These are phyloP conservation scores for Pythium chondricola DNA, from an alignment of 352 stramenopile genomes.

Conservation along the genomic window DNA sequence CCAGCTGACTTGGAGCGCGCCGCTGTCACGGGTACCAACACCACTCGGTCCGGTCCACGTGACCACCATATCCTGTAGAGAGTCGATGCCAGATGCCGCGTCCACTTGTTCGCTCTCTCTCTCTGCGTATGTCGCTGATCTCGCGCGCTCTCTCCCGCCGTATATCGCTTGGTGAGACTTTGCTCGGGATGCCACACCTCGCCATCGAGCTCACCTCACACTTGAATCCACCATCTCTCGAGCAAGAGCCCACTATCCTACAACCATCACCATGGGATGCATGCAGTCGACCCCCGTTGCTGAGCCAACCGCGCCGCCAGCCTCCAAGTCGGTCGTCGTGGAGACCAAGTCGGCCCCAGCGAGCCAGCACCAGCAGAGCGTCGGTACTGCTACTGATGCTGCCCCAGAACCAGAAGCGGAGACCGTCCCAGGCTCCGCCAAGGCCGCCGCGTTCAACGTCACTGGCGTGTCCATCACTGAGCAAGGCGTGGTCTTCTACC, in stretches of 20 bases:
- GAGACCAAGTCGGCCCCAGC: slow-evolving; percentile 31
- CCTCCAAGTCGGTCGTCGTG: slow-evolving; percentile 5
- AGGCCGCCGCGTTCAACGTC: slow-evolving; percentile 20
- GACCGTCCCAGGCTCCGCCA: not conserved
- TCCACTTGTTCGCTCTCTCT: too few relatives aligned
- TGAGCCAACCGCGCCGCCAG: slow-evolving; percentile 20
- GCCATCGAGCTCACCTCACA: not conserved
- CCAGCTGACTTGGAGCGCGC: too few relatives aligned
- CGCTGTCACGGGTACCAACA: too few relatives aligned
- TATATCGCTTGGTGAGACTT: too few relatives aligned
- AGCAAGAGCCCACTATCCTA: slow-evolving; percentile 4
- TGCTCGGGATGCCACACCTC: not conserved
- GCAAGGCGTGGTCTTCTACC: slow-evolving; percentile 64
- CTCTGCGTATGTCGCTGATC: not conserved
- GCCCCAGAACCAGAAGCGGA: slow-evolving; percentile 15
- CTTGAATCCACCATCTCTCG: slow-evolving; percentile 7
- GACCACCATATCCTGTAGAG: too few relatives aligned
- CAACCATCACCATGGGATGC: slow-evolving; percentile 57
- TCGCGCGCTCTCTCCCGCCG: slow-evolving; percentile 6
- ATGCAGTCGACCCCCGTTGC: slow-evolving; percentile 57
- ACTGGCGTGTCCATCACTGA: slow-evolving; percentile 59
- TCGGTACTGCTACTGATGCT: slow-evolving; percentile 8
- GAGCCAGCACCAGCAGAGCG: slow-evolving; percentile 24
- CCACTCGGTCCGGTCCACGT: too few relatives aligned
- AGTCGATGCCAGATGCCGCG: too few relatives aligned